phyloP scores from a whole-genome alignment of 2,329 filamentous ascomycete species.

The Pyricularia sp. region DNA sequence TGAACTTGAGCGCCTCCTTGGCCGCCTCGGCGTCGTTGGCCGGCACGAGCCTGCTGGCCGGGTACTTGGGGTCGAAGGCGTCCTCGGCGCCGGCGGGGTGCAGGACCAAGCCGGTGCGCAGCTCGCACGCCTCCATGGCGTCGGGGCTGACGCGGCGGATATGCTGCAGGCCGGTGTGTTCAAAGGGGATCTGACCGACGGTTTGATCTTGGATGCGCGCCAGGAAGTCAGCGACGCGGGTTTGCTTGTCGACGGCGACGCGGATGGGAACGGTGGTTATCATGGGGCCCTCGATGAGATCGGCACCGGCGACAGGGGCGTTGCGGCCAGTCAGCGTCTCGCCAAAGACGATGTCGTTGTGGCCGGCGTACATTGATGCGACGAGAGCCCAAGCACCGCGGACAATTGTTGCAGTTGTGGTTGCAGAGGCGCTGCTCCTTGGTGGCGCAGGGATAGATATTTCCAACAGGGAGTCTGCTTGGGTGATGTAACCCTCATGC shows the following conservation, averaged over 20 bases:
- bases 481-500: constrained; percentile 31
- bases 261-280: constrained; percentile 47
- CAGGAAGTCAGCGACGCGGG: constrained; percentile 31
- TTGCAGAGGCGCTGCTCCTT: constrained; percentile 20
- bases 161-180: constrained; percentile 49
- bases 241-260: constrained; percentile 28
- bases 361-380: constrained; percentile 37
- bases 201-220: constrained; percentile 8
- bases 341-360: constrained; percentile 42
- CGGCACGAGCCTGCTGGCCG: constrained; percentile 23
- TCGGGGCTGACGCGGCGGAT: constrained; percentile 44
- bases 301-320: constrained; percentile 30
- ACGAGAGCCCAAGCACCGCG: constrained; percentile 47
- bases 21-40: constrained; percentile 43
- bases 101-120: constrained; percentile 41
- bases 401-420: constrained; percentile 41
- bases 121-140: constrained; percentile 40
- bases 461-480: constrained; percentile 39
- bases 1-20: constrained; percentile 45
- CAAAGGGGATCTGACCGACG: constrained; percentile 37
- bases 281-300: constrained; percentile 46
- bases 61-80: neutral
- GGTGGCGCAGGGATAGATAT: constrained; percentile 29
- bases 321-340: constrained; percentile 46
- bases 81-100: constrained; percentile 25